These are phyloP conservation scores for Pugionium cornutum DNA, from an alignment of 345 rosid species.

Conservation along the genomic window DNA sequence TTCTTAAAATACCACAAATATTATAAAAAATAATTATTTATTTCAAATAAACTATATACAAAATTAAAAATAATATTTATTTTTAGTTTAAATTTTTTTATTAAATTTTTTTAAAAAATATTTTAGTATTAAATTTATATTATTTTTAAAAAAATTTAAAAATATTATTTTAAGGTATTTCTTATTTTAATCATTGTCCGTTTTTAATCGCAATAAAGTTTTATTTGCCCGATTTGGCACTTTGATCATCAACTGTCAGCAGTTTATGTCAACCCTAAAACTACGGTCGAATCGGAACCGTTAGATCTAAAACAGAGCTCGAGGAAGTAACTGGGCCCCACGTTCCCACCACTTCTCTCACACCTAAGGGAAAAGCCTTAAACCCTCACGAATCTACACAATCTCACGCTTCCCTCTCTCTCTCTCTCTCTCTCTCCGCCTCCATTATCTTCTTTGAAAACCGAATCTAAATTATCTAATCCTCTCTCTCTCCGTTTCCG, in stretches of 20 bases:
- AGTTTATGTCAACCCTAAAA: constrained; percentile 38
- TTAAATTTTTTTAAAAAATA: too few species aligned
- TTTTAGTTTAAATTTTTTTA: too few species aligned
- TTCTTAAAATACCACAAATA: too few species aligned
- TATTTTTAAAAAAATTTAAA: too few species aligned
- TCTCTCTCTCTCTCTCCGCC: constrained; percentile 45
- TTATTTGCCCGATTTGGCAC: constrained; percentile 22
- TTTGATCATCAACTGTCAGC: constrained; percentile 12
- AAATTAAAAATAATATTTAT: too few species aligned
- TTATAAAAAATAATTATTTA: too few species aligned
- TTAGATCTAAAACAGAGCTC: constrained; percentile 20
- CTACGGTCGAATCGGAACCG: constrained; percentile 37
- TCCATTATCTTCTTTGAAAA: constrained; percentile 21
- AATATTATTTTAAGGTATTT: too few species aligned
- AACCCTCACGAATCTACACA: constrained; percentile 36
- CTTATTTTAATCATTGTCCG: too few species aligned
- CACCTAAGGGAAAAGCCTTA: constrained; percentile 33
- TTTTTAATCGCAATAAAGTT: neutral
- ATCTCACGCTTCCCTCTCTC: neutral
- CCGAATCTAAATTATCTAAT: constrained; percentile 16
- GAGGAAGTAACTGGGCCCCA: constrained; percentile 34
- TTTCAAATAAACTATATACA: too few species aligned
- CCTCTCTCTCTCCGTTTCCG: constrained; percentile 38
- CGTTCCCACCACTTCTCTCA: constrained; percentile 37
- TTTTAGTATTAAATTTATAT: too few species aligned